Base-by-base conservation (phyloP, 345 rosid genomes). In the Salix dunnii region DNA sequence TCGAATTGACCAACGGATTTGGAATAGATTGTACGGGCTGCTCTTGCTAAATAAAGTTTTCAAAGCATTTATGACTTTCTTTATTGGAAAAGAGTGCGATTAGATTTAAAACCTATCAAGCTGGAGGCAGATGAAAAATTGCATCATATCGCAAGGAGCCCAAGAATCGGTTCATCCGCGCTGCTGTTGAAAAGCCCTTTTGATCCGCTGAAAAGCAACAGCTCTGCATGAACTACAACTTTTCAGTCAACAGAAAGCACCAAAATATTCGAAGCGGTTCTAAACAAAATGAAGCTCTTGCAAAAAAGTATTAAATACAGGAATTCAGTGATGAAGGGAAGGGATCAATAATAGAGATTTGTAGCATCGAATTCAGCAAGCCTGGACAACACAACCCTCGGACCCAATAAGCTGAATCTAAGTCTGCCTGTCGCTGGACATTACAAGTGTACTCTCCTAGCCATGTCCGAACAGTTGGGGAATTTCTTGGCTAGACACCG, bases 141-240 rank as follows among this genome's bases (percentile, higher is more conserved):
- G n/a, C 14, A 60, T 11, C 55, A 20, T 28, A 28, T 12, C 27
- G 21, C 23, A 18, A 46, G 68, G 25, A 69, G 38, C 11, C 74
- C 58, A 68, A 69, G 63, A 30, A 61, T 6, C 46, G 46, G 33
- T 61, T 48, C 8, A 28, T 31, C 68, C 35, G 36, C 30, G 17
- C 55, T 46, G 13, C 27, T 33, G 63, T 61, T 70, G 48, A 31
- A 42, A 61, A 70, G 58, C 76, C 53, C 60, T 61, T 42, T 68
- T 27, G 42, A 36, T 27, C 25, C 28, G 55, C 73, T 28, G 33
- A 21, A 14, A 70, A 13, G 42, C 46, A 60, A n/a, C 27, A 18
- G 14, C 46, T 7, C 68, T 63, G 77, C 80, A 49, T 5, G 23
- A 78, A 55, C 28, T 33, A 35, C n/a, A 48, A 73, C 13, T 35